Evolutionary conservation across 768 basidiomycete genomes (phyloP), one percentile per base, ranked within the genome.

Genomic region (Macrolepiota fuliginosa): DNA sequence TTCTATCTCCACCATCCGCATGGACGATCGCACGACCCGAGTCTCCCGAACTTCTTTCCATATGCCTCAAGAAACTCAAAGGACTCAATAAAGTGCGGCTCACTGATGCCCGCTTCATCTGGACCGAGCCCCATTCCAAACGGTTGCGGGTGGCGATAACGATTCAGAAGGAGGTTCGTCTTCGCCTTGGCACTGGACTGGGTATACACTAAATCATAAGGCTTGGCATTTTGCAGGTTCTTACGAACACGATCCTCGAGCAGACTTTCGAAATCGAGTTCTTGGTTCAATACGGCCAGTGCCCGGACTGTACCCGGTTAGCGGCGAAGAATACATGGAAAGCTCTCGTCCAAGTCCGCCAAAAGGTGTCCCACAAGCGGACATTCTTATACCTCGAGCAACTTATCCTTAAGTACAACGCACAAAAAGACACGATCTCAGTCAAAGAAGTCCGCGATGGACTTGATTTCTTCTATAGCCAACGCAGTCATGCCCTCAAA

Each of bases 311-410:
- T 70, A 81, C 96, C 0, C 89, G 86, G 68, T 84, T 98, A 3
- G 97, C 97, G 0, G 97, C 97, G 2, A 99, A 98, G 78, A 98
- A 98, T 72, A 98, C 96, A 0, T 98, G 96, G 97, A 95, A 94
- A 71, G 94, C 96, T 1, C 82, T 94, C 39, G 96, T 99, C 1
- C 97, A 98, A 79, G 94, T 98, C n/a, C 89, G 97, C 50, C 97
- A 99, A 73, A 98, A 99, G 75, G 97, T 98, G 46, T 82, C 94
- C 3, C 97, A 99, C 73, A 99, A 99, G 76, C 88, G 97, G 61
- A 98, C 97, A 1, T 99, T 99, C 79, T 76, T 99, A 68, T 99
- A 89, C 79, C 86, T 98, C 55, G 97, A 98, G 75, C 97, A 98
- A 69, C 83, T 98, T 64, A 98, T 99, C 71, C 77, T 98, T 69